Evolutionary conservation across 305 asterid species (phyloP), one percentile per base, ranked within the genome.

Genomic region (Rubia peregrina): DNA sequence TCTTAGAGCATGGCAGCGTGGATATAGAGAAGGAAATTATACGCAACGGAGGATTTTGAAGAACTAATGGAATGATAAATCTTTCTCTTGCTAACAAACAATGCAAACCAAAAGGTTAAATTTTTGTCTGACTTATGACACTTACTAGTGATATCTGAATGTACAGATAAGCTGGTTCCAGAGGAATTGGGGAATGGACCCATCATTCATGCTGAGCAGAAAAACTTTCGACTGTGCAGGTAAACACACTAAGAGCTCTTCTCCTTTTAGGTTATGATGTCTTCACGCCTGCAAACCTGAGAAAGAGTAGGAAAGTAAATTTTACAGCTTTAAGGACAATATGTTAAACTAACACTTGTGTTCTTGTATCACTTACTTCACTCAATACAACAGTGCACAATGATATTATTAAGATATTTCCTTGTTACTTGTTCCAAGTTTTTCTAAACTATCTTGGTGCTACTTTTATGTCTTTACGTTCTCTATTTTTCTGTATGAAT

Each of bases 181-280:
- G 75, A 81, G 87, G 86, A 90, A 81, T 65, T 90, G 98, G 98
- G 97, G 97, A 68, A 93, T 89, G 96, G 98, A 93, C 79, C 89
- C 83, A 67, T 83, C 89, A 26, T 93, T 80, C 81, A 90, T 93
- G 98, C 97, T 97, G 33, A 90, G 98, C 84, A 82, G 98, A 83
- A 90, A 93, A 78, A 84, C 90, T 72, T 90, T 93, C 6, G 98
- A 92, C 78, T 95, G 96, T 59, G 97, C 96, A 83, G 97, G 98
- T 90, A 77, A 46, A 42, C 0, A 57, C 63, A 57, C 36, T 9
- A 57, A 57, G 33, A 2, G 63, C 38, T 60, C 38, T 60, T 22
- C 6, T 56, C 1, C 64, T 22, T 55, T 57, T 22, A n/a, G 62
- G 62, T 57, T 57, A 57, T 57, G 56, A 49, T 49, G 51, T 49